Base-by-base conservation (phyloP, 2,329 filamentous ascomycete genomes). In the Botrytis byssoidea region DNA sequence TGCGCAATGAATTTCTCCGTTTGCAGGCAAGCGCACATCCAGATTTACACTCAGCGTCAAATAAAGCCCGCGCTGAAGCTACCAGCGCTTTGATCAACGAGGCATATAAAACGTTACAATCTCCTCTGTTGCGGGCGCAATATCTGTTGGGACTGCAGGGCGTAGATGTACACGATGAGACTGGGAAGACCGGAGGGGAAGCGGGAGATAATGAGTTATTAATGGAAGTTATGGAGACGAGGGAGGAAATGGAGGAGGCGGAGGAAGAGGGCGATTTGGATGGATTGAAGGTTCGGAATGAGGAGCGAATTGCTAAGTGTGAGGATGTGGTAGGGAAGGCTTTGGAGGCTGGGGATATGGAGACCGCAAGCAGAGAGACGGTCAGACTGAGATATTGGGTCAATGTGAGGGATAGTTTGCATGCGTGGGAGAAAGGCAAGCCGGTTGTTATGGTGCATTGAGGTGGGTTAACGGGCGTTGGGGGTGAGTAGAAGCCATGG, bases 301-400 rank as follows among this genome's bases (percentile, higher is more conserved):
- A 93, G 64, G 85, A 74, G 78, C 84, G 94, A 77, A 90, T 97
- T 69, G 79, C 79, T 29, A 85, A 83, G 75, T 92, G 91, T 79
- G 91, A 95, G 80, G 83, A 82, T 68, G 81, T 83, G 1, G 79
- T 98, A 37, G 92, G 88, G 65, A 79, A 82, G 72, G 89, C 90
- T 0, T 95, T 98, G 80, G 85, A 84, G 75, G 79, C 82, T 14
- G 92, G 91, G 67, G 89, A 95, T 80, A 81, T 93, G 57, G 86
- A 90, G 59, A 83, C 75, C 14, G 95, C 94, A 25, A 90, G 88
- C 83, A 83, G 81, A 75, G 93, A 97, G 86, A 90, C 91, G 64
- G 90, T 97, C 2, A 86, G 88, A 82, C 83, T 98, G 84, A 86
- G 94, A 82, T 98, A 98, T 85, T 98, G 95, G 95, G 88, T 92